Percentiles rank a stretch among this genome's conserved stretches.
Conservation (phyloP, 495 filamentous ascomycete genomes). For the Barbatosphaeria neglecta region DNA sequence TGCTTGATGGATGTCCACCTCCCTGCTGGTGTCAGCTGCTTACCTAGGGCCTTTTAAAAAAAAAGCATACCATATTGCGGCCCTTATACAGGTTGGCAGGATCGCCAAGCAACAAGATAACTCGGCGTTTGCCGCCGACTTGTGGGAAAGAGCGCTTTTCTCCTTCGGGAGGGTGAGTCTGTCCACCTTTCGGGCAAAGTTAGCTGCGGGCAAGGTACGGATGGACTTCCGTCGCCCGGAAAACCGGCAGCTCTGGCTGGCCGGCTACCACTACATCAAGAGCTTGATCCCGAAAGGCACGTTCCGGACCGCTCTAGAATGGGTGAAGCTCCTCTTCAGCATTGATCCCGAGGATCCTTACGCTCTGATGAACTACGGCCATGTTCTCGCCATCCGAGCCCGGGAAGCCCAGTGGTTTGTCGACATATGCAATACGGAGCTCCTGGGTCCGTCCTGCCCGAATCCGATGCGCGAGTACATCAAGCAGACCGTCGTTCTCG, state of each 20-base stretch:
- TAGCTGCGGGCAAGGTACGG: constrained; percentile 68
- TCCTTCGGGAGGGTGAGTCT: constrained; percentile 79
- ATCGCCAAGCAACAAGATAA: constrained; percentile 85
- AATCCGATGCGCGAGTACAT: constrained; percentile 44
- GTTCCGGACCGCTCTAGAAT: constrained; percentile 85
- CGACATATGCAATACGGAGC: constrained; percentile 50
- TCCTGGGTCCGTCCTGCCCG: constrained; percentile 37
- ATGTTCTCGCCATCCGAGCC: constrained; percentile 71
- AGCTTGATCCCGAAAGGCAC: constrained; percentile 84
- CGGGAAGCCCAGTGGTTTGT: constrained; percentile 66
- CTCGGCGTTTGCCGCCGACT: constrained; percentile 69
- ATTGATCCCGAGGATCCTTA: constrained; percentile 78
- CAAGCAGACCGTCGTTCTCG: constrained; percentile 60
- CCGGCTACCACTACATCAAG: constrained; percentile 75
- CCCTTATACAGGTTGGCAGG: constrained; percentile 83
- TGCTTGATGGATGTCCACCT: no score
- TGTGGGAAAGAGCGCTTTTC: constrained; percentile 86
- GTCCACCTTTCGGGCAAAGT: constrained; percentile 59
- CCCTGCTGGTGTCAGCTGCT: constrained; percentile 4
- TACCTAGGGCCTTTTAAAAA: background rate
- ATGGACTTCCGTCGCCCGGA: constrained; percentile 69
- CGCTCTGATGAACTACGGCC: constrained; percentile 61
- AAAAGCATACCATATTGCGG: constrained; percentile 73
- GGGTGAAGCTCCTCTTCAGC: constrained; percentile 72
- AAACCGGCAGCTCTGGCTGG: constrained; percentile 87